Evolutionary conservation across 495 filamentous ascomycete species (phyloP).

Genomic region (Daldinia grandis): DNA sequence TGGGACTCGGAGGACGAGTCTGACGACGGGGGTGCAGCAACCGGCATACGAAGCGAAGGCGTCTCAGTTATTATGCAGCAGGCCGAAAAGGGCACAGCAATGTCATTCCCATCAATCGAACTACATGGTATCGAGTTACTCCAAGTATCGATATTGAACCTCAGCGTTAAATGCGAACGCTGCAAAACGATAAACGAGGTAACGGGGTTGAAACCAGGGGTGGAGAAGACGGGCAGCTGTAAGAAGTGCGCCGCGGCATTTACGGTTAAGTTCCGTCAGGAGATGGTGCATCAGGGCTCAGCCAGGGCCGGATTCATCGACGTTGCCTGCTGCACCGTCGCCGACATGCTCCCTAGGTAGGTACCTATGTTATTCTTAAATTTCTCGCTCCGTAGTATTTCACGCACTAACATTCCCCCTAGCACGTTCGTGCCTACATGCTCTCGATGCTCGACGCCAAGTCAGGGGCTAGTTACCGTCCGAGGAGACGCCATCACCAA

Average conservation of each 20-base stretch:
- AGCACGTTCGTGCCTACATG: conserved; percentile 88
- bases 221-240: conserved; percentile 63
- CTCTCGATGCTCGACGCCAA: conserved; percentile 75
- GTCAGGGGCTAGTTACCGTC: conserved; percentile 73
- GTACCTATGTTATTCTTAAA: conserved; percentile 35
- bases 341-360: conserved; percentile 85
- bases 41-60: conserved; percentile 51
- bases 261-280: conserved; percentile 73
- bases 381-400: neutral
- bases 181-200: conserved; percentile 83
- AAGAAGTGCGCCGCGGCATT: conserved; percentile 79
- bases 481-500: conserved; percentile 80
- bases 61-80: conserved; percentile 54
- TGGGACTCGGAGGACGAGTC: conserved; percentile 51
- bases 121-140: conserved; percentile 84
- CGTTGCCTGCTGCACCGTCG: conserved; percentile 76
- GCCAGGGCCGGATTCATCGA: conserved; percentile 85
- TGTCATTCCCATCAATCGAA: conserved; percentile 84
- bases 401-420: conserved; percentile 5
- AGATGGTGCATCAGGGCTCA: conserved; percentile 80
- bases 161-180: conserved; percentile 82
- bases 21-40: conserved; percentile 51
- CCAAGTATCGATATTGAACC: conserved; percentile 71
- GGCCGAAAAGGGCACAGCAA: conserved; percentile 71
- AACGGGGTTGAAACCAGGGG: conserved; percentile 64